These are phyloP conservation scores for Tilletia setariae DNA, from an alignment of 1,284 basidiomycete species.

Conservation along the genomic window DNA sequence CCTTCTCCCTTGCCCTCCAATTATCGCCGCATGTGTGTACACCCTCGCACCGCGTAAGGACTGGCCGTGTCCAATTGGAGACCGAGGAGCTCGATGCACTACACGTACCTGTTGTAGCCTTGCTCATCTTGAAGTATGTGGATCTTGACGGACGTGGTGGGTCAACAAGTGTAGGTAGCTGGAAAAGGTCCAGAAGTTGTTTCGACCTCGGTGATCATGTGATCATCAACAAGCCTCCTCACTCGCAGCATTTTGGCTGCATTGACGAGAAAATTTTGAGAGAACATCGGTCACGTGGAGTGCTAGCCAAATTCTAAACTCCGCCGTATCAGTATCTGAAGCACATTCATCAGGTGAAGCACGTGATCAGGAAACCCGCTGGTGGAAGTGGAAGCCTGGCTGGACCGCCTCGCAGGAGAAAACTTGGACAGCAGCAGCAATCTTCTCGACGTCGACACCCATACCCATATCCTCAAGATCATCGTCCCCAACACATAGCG, in stretches of 20 bases:
- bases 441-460: slow-evolving; percentile 4
- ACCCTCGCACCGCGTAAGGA: too few relatives aligned
- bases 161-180: too few relatives aligned
- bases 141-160: too few relatives aligned
- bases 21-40: not conserved
- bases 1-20: not conserved
- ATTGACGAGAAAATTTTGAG: not conserved
- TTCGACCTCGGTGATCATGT: not conserved
- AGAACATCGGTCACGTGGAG: not conserved
- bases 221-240: not conserved
- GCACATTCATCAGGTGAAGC: not conserved
- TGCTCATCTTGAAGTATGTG: too few relatives aligned
- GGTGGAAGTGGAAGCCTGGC: too few relatives aligned
- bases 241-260: too few relatives aligned
- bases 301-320: not conserved
- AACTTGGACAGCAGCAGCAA: not conserved
- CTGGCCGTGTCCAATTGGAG: too few relatives aligned
- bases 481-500: not conserved
- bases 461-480: slow-evolving; percentile 8
- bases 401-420: too few relatives aligned
- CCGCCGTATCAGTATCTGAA: not conserved
- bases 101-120: too few relatives aligned
- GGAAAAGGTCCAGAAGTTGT: not conserved
- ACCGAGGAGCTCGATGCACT: too few relatives aligned
- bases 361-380: not conserved